phyloP scores from a whole-genome alignment of 305 asterid species.

The Fraxinus albicans region DNA sequence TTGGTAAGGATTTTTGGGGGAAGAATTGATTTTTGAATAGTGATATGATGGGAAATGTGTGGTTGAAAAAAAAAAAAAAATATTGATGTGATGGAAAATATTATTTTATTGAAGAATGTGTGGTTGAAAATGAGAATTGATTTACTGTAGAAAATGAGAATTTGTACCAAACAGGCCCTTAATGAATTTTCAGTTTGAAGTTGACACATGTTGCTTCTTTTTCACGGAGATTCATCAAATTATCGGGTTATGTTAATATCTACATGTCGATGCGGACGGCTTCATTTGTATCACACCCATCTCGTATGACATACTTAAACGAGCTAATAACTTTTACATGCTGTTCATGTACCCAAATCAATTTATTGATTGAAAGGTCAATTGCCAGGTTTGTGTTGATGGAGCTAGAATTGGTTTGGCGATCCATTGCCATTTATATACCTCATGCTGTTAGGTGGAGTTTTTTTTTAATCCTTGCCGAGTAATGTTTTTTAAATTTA shows the following conservation, averaged over 20 bases:
- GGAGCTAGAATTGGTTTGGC: background rate
- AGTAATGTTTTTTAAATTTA: background rate
- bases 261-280: background rate
- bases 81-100: too few species aligned
- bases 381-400: background rate
- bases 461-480: background rate
- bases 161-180: too few species aligned
- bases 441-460: background rate
- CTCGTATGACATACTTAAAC: background rate
- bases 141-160: too few species aligned
- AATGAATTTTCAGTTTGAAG: background rate
- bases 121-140: too few species aligned
- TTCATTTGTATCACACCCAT: background rate
- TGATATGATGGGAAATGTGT: too few species aligned
- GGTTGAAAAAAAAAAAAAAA: too few species aligned
- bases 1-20: too few species aligned
- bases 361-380: slow-evolving; percentile 5
- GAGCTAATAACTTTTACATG: slow-evolving; percentile 8
- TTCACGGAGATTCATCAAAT: background rate
- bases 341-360: background rate
- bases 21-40: too few species aligned
- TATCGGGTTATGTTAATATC: background rate
- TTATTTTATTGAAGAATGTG: too few species aligned
- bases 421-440: background rate
- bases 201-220: background rate